Base-by-base conservation (phyloP, 768 basidiomycete species). In the Tylopilus cervinicoccineus region DNA sequence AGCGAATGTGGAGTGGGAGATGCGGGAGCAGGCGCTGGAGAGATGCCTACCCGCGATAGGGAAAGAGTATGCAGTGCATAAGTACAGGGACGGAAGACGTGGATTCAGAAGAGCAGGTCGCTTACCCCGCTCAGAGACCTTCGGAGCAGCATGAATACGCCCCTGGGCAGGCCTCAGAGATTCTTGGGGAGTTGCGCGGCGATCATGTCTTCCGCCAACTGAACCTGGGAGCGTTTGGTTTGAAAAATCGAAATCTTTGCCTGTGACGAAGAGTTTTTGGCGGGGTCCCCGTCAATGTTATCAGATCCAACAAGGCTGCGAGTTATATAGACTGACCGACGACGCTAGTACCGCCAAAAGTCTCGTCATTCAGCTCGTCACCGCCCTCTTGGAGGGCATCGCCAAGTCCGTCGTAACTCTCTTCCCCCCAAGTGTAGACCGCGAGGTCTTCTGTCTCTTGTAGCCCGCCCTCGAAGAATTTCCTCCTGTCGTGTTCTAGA, bases 301-400 rank as follows among this genome's bases (percentile, higher is more conserved):
- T 54, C 48, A 49, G 55, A 61, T 61, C 51, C 28, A 31, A 47
- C 38, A 28, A 32, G 9, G 27, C 14, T 48, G 40, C 3, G 28
- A n/a, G 26, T 11, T 31, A 17, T 31, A 17, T 16, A 43, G 46
- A 70, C 86, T 76, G 64, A 93, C 93, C 91, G 50, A 95, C 79
- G 54, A 62, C 70, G 28, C 76, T 83, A 42, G 72, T 55, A 33
- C 70, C 78, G 26, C 94, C 96, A 71, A 99, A 99, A 3, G 96
- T 99, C 73, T 95, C 93, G 68, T 95, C 92, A 70, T 99, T 98
- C 58, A 94, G 65, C 57, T 94, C 93, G 74, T 97, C 93, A 48
- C 83, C 84, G 34, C 85, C 86, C 69, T 98, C 95, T 58, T 86
- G 82, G 45, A 97, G 77, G 42, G 82, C 82, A 68, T 91, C 86